Conservation (phyloP, 495 filamentous ascomycete genomes). For the Emericellopsis terricola region DNA sequence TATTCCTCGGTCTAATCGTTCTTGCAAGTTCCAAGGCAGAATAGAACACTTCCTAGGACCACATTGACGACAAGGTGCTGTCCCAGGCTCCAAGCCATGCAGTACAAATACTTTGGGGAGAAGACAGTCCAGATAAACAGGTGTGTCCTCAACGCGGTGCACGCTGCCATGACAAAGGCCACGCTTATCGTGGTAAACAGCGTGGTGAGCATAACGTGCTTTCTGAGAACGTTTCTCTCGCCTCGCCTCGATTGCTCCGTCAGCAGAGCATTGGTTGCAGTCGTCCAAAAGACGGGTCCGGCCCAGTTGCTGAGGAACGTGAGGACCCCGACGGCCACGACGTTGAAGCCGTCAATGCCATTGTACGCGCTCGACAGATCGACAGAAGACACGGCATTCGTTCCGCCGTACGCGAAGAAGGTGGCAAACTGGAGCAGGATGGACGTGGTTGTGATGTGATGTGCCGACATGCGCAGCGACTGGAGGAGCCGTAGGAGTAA, state of each 20-base stretch:
- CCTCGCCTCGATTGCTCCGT: slow-evolving; percentile 6
- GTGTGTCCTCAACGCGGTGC: slow-evolving; percentile 67
- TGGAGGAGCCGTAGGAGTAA: slow-evolving; percentile 34
- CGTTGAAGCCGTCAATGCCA: slow-evolving; percentile 51
- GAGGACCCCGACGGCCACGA: slow-evolving; percentile 51
- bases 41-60: slow-evolving; percentile 34
- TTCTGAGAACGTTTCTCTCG: slow-evolving; percentile 10
- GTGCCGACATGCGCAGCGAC: slow-evolving; percentile 22
- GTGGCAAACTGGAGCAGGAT: slow-evolving; percentile 53
- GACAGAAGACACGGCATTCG: slow-evolving; percentile 81
- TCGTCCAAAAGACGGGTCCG: slow-evolving; percentile 74
- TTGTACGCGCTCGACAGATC: slow-evolving; percentile 76
- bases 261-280: slow-evolving; percentile 37
- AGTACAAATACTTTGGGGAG: slow-evolving; percentile 88
- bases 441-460: slow-evolving; percentile 43
- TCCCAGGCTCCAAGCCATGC: slow-evolving; percentile 68
- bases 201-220: slow-evolving; percentile 43
- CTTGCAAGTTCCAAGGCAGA: slow-evolving; percentile 25
- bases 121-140: slow-evolving; percentile 99
- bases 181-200: slow-evolving; percentile 41
- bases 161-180: slow-evolving; percentile 71
- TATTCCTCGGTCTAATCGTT: too few relatives aligned
- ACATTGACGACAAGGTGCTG: slow-evolving; percentile 61
- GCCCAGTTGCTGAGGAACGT: slow-evolving; percentile 87
- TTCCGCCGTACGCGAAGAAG: slow-evolving; percentile 84